Percentiles rank a stretch among this genome's conserved stretches.
Evolutionary conservation across 2,329 filamentous ascomycete species (phyloP).

Genomic region (Pseudogymnoascus sp.): DNA sequence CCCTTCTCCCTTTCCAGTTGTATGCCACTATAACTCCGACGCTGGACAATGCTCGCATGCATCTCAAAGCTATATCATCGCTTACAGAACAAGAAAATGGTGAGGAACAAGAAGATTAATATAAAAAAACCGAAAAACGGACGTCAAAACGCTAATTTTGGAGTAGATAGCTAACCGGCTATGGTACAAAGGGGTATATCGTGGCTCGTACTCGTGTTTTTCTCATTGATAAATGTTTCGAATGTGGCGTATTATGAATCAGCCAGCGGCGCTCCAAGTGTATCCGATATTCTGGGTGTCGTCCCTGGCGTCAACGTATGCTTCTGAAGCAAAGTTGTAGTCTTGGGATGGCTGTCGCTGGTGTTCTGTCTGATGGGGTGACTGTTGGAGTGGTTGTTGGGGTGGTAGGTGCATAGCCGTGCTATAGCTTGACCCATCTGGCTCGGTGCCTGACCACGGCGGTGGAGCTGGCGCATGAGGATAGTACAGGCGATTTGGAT

Average conservation of each 20-base stretch:
- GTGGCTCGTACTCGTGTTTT: not conserved
- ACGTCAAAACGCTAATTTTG: not conserved
- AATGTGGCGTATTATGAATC: not conserved
- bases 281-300: not conserved
- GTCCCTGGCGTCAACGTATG: not conserved
- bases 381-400: not conserved
- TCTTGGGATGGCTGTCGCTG: not conserved
- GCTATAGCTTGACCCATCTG: not conserved
- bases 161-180: not conserved
- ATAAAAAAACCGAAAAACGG: not conserved
- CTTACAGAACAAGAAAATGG: not conserved
- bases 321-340: not conserved
- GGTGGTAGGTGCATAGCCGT: not conserved
- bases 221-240: not conserved
- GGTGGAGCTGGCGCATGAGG: not conserved
- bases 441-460: not conserved
- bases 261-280: not conserved
- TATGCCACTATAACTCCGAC: not conserved
- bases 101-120: not conserved
- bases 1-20: not conserved
- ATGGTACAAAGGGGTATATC: slow-evolving; percentile 4
- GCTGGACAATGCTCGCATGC: slow-evolving; percentile 1
- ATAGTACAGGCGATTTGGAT: not conserved
- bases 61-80: slow-evolving; percentile 2
- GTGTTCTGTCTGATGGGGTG: not conserved